These are phyloP conservation scores for Puccinia brachypodii DNA, from an alignment of 1,284 basidiomycete species.

Conservation along the genomic window DNA sequence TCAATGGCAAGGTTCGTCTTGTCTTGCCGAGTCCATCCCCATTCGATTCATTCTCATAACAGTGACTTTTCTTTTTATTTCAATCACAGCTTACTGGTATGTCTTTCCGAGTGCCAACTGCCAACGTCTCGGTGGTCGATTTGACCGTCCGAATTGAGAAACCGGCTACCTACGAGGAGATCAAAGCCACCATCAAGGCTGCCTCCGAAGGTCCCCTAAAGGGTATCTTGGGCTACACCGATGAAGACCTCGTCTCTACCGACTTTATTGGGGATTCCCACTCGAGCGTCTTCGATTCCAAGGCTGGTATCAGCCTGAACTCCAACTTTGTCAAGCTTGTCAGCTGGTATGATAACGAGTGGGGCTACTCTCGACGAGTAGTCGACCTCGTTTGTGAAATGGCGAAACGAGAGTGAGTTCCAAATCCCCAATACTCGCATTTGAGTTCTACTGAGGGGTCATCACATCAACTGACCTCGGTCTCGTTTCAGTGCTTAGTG, in stretches of 20 bases:
- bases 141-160: constrained; percentile 92
- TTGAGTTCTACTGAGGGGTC: not conserved
- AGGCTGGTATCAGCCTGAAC: constrained; percentile 91
- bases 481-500: constrained; percentile 44
- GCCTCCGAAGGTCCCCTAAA: constrained; percentile 71
- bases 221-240: constrained; percentile 92
- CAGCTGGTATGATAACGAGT: constrained; percentile 80
- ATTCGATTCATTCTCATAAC: constrained; percentile 38
- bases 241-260: constrained; percentile 90
- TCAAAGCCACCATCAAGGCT: constrained; percentile 82
- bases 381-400: constrained; percentile 83
- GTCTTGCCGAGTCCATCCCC: not conserved
- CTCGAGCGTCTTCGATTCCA: constrained; percentile 81
- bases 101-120: constrained; percentile 94
- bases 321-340: constrained; percentile 92
- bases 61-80: not conserved
- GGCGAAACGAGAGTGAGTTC: constrained; percentile 61
- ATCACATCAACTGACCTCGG: constrained; percentile 12
- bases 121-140: constrained; percentile 98
- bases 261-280: constrained; percentile 80
- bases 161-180: constrained; percentile 67
- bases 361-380: constrained; percentile 93
- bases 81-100: constrained; percentile 68
- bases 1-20: constrained; percentile 88
- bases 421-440: not conserved